Evolutionary conservation across 163 green algal genomes (phyloP).

Genomic region (Trebouxiophyceae sp.): DNA sequence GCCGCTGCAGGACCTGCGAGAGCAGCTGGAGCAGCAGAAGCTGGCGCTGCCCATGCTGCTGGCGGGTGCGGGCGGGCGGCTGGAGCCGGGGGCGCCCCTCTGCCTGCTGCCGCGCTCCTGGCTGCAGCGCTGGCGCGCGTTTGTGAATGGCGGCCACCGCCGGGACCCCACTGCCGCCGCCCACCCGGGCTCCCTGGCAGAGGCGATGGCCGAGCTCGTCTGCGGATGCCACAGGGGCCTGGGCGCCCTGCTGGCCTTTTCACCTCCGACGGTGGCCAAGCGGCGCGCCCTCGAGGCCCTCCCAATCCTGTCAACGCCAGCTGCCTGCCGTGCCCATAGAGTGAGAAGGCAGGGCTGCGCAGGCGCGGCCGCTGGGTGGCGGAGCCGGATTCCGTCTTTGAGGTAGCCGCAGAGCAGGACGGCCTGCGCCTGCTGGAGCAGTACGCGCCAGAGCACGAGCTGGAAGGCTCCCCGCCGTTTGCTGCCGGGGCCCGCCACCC

Average conservation of each 20-base stretch:
- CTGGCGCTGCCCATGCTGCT: constrained; percentile 18
- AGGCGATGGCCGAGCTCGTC: not conserved
- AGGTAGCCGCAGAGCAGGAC: not conserved
- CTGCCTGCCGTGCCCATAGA: not conserved
- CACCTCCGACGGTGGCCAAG: too few species aligned
- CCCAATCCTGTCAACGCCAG: too few species aligned
- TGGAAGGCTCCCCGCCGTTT: too few species aligned
- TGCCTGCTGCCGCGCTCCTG: constrained; percentile 28
- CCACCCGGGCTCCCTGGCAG: not conserved
- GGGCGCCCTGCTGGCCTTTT: too few species aligned
- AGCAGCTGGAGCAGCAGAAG: constrained; percentile 15
- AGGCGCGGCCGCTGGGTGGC: not conserved
- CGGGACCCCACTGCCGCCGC: not conserved
- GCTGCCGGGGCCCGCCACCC: too few species aligned
- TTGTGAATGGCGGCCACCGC: constrained; percentile 12
- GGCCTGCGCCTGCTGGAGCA: not conserved
- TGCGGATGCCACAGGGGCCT: too few species aligned
- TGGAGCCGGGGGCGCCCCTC: constrained; percentile 20
- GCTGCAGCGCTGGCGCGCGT: constrained; percentile 34
- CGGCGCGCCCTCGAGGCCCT: too few species aligned
- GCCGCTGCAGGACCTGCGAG: constrained; percentile 15
- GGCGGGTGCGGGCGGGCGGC: constrained; percentile 2
- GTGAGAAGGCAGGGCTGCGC: not conserved
- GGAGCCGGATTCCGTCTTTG: not conserved
- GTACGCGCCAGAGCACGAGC: too few species aligned